A percentile compares a stretch with the other conserved stretches of the same genome.
Conservation (phyloP, 495 filamentous ascomycete species). For the Lentithecium fluviatile region DNA sequence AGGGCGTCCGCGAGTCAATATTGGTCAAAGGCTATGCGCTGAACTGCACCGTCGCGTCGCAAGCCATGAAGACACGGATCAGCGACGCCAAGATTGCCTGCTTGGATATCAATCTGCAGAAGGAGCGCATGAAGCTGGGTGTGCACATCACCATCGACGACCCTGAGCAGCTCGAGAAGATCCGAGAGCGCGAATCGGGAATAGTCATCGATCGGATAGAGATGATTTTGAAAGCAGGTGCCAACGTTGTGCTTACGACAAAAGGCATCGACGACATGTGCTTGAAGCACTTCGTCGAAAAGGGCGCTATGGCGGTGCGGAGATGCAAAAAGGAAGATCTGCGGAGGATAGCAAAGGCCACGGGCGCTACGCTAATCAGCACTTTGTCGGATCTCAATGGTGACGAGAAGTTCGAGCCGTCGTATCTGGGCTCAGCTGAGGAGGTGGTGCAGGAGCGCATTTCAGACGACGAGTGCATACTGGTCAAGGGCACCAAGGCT, state of each 20-base stretch:
- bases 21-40: constrained; percentile 95
- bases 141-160: constrained; percentile 98
- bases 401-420: constrained; percentile 92
- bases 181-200: constrained; percentile 83
- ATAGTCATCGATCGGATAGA: constrained; percentile 94
- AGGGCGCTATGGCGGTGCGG: constrained; percentile 91
- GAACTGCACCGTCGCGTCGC: constrained; percentile 98
- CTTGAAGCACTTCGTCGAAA: constrained; percentile 92
- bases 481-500: constrained; percentile 92
- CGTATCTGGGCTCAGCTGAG: constrained; percentile 84
- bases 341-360: constrained; percentile 91
- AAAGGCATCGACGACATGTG: constrained; percentile 98
- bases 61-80: constrained; percentile 94
- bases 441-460: constrained; percentile 96
- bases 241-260: constrained; percentile 93
- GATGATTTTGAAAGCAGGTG: constrained; percentile 95
- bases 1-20: constrained; percentile 82
- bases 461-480: constrained; percentile 97
- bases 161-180: constrained; percentile 94
- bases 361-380: constrained; percentile 88
- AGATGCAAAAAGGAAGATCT: constrained; percentile 99
- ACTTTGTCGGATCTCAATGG: constrained; percentile 94
- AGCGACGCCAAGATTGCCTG: constrained; percentile 95
- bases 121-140: constrained; percentile 97
- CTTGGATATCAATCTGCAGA: constrained; percentile 97